phyloP scores from a whole-genome alignment of 2,329 filamentous ascomycete genomes.

The Grosmannia huntii region DNA sequence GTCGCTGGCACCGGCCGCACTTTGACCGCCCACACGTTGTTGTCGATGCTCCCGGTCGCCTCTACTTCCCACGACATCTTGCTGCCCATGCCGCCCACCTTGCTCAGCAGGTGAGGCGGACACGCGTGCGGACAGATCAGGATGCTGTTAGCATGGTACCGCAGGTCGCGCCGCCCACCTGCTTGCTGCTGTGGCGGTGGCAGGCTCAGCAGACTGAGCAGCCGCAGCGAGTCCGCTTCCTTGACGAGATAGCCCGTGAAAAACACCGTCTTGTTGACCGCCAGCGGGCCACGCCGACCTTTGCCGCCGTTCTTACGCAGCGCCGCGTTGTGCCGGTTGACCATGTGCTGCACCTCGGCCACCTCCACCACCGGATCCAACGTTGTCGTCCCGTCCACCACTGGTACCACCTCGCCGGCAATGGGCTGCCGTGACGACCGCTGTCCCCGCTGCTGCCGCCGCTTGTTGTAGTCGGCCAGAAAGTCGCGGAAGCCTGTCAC shows the following conservation, averaged over 20 bases:
- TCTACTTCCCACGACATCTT: slow-evolving; percentile 77
- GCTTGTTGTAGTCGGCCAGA: slow-evolving; percentile 62
- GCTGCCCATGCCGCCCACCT: slow-evolving; percentile 75
- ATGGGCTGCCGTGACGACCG: slow-evolving; percentile 44
- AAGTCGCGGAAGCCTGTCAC: slow-evolving; percentile 78
- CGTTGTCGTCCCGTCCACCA: slow-evolving; percentile 59
- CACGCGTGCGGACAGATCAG: slow-evolving; percentile 74
- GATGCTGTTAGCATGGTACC: slow-evolving; percentile 78
- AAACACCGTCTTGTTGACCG: slow-evolving; percentile 76
- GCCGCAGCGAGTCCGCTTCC: slow-evolving; percentile 54
- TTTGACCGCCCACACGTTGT: slow-evolving; percentile 76
- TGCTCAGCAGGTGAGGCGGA: slow-evolving; percentile 58
- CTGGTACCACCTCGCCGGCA: slow-evolving; percentile 70
- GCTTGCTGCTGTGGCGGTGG: slow-evolving; percentile 30
- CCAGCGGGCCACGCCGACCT: slow-evolving; percentile 33
- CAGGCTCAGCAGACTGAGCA: slow-evolving; percentile 57
- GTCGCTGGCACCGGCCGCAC: slow-evolving; percentile 59
- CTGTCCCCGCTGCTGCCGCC: neutral
- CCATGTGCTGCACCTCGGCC: slow-evolving; percentile 74
- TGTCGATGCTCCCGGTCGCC: slow-evolving; percentile 60
- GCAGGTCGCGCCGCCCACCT: slow-evolving; percentile 51
- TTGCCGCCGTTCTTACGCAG: slow-evolving; percentile 20
- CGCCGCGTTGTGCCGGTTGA: slow-evolving; percentile 70
- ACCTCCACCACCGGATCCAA: slow-evolving; percentile 71
- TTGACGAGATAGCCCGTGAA: slow-evolving; percentile 86